Conservation (phyloP, 2,329 filamentous ascomycete species). For the Hypoxylon sp. region DNA sequence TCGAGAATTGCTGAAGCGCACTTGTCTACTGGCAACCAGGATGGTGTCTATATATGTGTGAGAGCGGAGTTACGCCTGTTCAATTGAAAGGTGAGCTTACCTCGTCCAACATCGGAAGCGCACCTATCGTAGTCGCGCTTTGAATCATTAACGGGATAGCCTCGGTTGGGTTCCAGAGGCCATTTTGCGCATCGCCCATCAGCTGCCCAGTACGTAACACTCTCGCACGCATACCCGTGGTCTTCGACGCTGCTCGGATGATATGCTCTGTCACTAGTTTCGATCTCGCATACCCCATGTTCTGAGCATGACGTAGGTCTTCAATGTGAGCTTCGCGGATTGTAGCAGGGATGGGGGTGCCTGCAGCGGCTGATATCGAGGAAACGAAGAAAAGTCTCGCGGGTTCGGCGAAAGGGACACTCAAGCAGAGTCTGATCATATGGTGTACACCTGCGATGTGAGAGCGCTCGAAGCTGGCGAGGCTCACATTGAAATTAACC, state of each 20-base stretch:
- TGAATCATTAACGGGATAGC: conserved; percentile 66
- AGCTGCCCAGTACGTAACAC: conserved; percentile 63
- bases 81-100: conserved; percentile 28
- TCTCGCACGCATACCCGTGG: conserved; percentile 53
- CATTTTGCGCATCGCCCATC: conserved; percentile 62
- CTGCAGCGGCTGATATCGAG: conserved; percentile 60
- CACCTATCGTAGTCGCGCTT: conserved; percentile 62
- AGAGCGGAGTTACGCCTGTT: not conserved
- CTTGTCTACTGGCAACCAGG: conserved; percentile 60
- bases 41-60: conserved; percentile 46
- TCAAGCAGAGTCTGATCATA: conserved; percentile 60
- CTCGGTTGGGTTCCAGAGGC: conserved; percentile 66
- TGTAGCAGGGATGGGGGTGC: conserved; percentile 56
- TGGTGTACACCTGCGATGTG: conserved; percentile 64
- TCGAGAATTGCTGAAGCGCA: conserved; percentile 56
- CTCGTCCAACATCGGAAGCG: conserved; percentile 62
- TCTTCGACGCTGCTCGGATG: conserved; percentile 52
- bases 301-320: conserved; percentile 59
- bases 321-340: conserved; percentile 57
- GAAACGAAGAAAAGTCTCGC: conserved; percentile 63
- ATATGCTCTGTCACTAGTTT: conserved; percentile 66
- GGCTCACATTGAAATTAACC: conserved; percentile 68
- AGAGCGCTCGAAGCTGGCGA: conserved; percentile 63
- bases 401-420: conserved; percentile 52
- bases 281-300: conserved; percentile 67